These are phyloP conservation scores for Myxozyma neotropica DNA, from an alignment of 805 yeast genomes.

Conservation along the genomic window DNA sequence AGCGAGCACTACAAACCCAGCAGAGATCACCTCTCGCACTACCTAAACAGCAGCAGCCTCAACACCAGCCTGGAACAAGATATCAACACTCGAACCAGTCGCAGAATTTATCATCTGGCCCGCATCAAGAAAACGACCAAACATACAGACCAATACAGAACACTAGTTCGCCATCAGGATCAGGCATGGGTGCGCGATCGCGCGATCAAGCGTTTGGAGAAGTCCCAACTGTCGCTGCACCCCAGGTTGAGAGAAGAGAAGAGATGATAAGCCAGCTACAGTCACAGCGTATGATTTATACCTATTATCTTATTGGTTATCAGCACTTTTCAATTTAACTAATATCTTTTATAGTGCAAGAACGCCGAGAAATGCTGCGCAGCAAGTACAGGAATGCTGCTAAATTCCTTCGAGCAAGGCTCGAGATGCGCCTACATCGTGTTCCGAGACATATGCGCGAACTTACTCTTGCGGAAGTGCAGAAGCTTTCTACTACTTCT, in stretches of 20 bases:
- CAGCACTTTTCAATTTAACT: background rate
- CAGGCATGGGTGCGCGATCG: background rate
- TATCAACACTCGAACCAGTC: too few species aligned
- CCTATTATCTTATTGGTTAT: background rate
- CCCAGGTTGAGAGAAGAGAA: background rate
- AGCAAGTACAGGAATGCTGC: slow-evolving; percentile 34
- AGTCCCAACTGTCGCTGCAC: too few species aligned
- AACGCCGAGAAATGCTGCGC: slow-evolving; percentile 19
- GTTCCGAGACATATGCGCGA: slow-evolving; percentile 54
- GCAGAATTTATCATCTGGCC: too few species aligned
- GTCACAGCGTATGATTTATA: slow-evolving; percentile 8
- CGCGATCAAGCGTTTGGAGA: background rate
- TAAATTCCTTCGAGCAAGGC: slow-evolving; percentile 43
- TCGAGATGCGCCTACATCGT: slow-evolving; percentile 50
- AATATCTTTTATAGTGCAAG: slow-evolving; percentile 2
- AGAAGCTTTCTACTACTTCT: background rate
- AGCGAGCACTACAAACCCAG: too few species aligned
- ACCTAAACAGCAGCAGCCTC: background rate
- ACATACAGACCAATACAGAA: too few species aligned
- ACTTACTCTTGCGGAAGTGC: slow-evolving; percentile 47
- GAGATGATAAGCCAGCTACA: slow-evolving; percentile 1
- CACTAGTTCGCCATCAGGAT: too few species aligned
- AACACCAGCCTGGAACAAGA: background rate
- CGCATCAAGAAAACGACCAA: too few species aligned
- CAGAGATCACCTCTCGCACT: too few species aligned